phyloP scores from a whole-genome alignment of 1,284 basidiomycete genomes.

The Puccinia hordei region DNA sequence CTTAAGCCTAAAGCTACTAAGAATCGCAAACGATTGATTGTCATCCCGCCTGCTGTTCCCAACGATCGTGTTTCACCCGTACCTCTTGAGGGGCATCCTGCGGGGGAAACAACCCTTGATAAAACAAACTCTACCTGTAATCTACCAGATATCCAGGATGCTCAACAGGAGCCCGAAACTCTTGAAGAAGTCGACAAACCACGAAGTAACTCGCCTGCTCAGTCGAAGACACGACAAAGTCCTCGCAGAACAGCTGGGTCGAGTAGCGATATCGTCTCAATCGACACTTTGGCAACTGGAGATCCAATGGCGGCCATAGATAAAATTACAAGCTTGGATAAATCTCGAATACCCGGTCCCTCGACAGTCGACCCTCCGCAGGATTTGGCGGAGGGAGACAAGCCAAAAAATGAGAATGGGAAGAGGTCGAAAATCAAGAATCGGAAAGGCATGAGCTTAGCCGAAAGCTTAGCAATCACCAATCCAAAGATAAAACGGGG shows the following conservation, averaged over 20 bases:
- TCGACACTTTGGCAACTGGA: neutral
- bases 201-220: neutral
- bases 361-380: neutral
- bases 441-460: constrained; percentile 14
- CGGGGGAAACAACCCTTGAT: neutral
- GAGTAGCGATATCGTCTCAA: neutral
- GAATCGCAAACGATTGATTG: constrained; percentile 4
- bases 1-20: constrained; percentile 13
- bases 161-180: neutral
- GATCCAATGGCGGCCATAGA: neutral
- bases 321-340: neutral
- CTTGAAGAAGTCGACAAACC: neutral
- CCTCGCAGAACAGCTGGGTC: neutral
- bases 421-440: neutral
- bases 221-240: neutral
- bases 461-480: constrained; percentile 22
- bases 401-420: neutral
- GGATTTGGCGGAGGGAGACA: neutral
- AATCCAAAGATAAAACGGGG: constrained; percentile 12
- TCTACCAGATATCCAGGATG: neutral
- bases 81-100: neutral
- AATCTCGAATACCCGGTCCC: neutral
- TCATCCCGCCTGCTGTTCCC: neutral
- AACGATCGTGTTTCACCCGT: neutral
- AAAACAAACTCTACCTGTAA: neutral